Base-by-base conservation (phyloP, 2,329 filamentous ascomycete species). In the Monascus ruber region DNA sequence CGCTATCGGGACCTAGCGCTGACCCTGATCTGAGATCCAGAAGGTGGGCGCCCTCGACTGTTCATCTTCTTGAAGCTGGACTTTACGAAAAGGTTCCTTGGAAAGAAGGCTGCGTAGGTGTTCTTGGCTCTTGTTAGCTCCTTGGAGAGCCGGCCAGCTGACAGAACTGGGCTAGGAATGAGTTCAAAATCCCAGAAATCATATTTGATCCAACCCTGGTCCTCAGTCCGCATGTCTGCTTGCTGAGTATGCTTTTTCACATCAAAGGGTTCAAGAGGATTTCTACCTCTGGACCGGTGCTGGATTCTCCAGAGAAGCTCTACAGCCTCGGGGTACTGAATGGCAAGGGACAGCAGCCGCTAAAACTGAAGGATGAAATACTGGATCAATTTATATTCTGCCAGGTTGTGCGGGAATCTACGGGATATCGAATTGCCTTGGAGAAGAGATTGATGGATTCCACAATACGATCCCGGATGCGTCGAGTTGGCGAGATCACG, bases 1-100 rank as follows among this genome's bases (percentile, higher is more conserved):
- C 36, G 42, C 33, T 48, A 49, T 39, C 39, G 40, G 7, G 11
- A 50, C 29, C 36, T 50, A 10, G 36, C 42, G 38, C 34, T 46
- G 32, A 41, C 10, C 31, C 31, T 46, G 17, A 31, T 42, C 26
- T 42, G 39, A 32, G 42, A 50, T 31, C 48, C 48, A 4, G 37
- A 42, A n/a, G 39, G 45, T 8, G 45, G 44, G n/a, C 43, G 39
- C 17, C 38, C 35, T 37, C 28, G 34, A 8, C 42, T 43, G 32
- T 26, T 47, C 36, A 38, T 38, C 5, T 29, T 44, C 34, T 42
- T 46, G 29, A 46, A 34, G 26, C 43, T 42, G 35, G 34, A 44
- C 28, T 46, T 44, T 34, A 42, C 44, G 24, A 46, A 46, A 27
- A 38, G 42, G 29, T 46, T 29, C 35, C 31, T 46, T 5, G 42